Conservation (phyloP, 768 basidiomycete species). For the Macrolepiota fuliginosa region DNA sequence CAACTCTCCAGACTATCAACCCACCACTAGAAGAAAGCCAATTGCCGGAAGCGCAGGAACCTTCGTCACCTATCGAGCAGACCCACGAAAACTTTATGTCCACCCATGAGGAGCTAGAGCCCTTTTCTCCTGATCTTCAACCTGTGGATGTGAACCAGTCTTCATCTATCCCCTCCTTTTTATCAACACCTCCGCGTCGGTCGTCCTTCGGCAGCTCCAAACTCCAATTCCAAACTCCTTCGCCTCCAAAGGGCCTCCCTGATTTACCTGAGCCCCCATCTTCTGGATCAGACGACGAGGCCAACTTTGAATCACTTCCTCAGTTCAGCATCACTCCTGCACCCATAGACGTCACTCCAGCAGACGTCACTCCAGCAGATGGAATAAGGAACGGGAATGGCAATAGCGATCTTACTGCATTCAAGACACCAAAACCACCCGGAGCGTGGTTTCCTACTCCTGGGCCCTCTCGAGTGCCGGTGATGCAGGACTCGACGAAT, state of each 20-base stretch:
- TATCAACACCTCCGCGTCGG: conserved; percentile 14
- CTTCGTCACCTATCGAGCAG: neutral
- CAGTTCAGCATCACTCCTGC: conserved; percentile 4
- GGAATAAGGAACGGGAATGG: conserved; percentile 1
- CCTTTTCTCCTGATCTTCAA: neutral
- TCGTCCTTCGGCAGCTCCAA: conserved; percentile 38
- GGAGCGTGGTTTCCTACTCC: conserved; percentile 39
- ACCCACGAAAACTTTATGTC: neutral
- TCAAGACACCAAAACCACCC: conserved; percentile 45
- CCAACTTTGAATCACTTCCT: conserved; percentile 8
- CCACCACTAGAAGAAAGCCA: conserved; percentile 8
- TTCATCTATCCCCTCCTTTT: conserved; percentile 1
- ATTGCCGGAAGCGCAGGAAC: neutral
- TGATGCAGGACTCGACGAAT: conserved; percentile 12
- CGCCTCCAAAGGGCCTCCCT: conserved; percentile 59
- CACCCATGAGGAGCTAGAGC: neutral
- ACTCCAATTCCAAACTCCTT: conserved; percentile 57
- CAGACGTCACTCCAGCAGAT: conserved; percentile 5
- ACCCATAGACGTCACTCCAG: neutral
- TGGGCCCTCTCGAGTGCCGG: conserved; percentile 15
- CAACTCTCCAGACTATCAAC: conserved; percentile 18
- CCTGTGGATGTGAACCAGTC: neutral
- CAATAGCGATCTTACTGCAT: conserved; percentile 20
- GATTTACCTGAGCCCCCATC: conserved; percentile 67
- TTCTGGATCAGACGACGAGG: conserved; percentile 29